These are phyloP conservation scores for Hanseniaspora mollemarum DNA, from an alignment of 805 yeast species.

Conservation along the genomic window DNA sequence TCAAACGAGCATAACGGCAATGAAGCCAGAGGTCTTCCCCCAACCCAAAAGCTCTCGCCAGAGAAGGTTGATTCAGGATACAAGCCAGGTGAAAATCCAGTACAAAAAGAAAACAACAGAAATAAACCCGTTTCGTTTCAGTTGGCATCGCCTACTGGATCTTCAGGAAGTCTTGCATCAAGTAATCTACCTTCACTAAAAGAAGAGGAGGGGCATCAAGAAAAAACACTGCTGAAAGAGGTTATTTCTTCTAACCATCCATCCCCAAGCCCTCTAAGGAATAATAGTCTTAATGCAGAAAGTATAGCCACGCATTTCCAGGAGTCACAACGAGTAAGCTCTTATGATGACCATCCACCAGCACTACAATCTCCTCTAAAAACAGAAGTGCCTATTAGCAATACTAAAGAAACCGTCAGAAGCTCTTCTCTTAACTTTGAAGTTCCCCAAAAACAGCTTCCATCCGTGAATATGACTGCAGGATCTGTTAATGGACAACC, in stretches of 20 bases:
- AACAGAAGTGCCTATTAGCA: no score
- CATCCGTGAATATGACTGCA: no score
- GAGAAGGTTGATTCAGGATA: neutral
- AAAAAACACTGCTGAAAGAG: neutral
- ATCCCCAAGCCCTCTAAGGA: neutral
- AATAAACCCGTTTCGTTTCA: neutral
- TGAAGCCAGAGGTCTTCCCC: no score
- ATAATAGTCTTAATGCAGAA: no score
- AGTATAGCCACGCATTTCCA: no score
- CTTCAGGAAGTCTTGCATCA: neutral
- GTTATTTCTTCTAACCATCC: neutral
- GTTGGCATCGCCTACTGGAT: conserved; percentile 1
- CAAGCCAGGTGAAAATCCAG: neutral
- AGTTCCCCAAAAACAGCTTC: neutral
- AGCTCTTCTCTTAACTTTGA: conserved; percentile 10
- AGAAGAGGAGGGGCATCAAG: neutral
- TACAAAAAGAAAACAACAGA: neutral
- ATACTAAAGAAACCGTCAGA: no score
- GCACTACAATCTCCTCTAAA: no score
- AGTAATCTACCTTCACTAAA: neutral
- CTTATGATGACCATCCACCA: no score
- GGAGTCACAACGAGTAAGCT: no score
- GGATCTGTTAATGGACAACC: no score
- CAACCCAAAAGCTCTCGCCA: neutral
- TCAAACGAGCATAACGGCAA: neutral